A percentile compares a stretch with the other conserved stretches of the same genome.
These are phyloP conservation scores for Oenanthe sinensis DNA, from an alignment of 129 eudicot species.

Conservation along the genomic window DNA sequence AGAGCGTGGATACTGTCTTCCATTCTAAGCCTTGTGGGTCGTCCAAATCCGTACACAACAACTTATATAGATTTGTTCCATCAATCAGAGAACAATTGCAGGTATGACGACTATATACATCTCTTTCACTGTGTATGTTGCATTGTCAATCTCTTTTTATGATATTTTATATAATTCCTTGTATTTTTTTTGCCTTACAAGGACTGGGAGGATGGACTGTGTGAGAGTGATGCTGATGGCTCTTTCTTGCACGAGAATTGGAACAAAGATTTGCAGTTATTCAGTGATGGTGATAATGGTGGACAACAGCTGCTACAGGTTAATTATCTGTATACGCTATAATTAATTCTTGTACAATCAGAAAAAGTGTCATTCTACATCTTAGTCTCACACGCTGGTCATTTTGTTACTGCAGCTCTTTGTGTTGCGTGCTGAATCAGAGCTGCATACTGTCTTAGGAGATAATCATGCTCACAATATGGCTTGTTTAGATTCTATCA, in stretches of 20 bases:
- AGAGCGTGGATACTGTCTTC: slow-evolving; percentile 53
- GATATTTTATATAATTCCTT: neutral
- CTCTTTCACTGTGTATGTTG: neutral
- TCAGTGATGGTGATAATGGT: slow-evolving; percentile 79
- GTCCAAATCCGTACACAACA: slow-evolving; percentile 43
- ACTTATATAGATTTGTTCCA: slow-evolving; percentile 56
- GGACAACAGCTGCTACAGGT: slow-evolving; percentile 95
- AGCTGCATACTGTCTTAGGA: slow-evolving; percentile 55
- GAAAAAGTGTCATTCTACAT: neutral
- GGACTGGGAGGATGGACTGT: slow-evolving; percentile 97
- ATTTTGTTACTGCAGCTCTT: slow-evolving; percentile 56
- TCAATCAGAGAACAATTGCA: slow-evolving; percentile 67
- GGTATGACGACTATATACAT: slow-evolving; percentile 31
- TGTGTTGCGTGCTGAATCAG: slow-evolving; percentile 80
- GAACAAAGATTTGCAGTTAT: slow-evolving; percentile 83
- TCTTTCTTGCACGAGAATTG: slow-evolving; percentile 94
- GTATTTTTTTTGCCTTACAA: slow-evolving; percentile 8
- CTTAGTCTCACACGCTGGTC: slow-evolving; percentile 1
- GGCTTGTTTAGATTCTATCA: slow-evolving; percentile 44
- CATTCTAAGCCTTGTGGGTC: slow-evolving; percentile 57
- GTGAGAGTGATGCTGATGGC: slow-evolving; percentile 92
- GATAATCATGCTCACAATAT: slow-evolving; percentile 49
- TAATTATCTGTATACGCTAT: neutral
- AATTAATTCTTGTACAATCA: neutral
- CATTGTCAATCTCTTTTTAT: neutral